Evolutionary conservation across 2,329 filamentous ascomycete genomes (phyloP).

Genomic region (Nigrospora osmanthi): DNA sequence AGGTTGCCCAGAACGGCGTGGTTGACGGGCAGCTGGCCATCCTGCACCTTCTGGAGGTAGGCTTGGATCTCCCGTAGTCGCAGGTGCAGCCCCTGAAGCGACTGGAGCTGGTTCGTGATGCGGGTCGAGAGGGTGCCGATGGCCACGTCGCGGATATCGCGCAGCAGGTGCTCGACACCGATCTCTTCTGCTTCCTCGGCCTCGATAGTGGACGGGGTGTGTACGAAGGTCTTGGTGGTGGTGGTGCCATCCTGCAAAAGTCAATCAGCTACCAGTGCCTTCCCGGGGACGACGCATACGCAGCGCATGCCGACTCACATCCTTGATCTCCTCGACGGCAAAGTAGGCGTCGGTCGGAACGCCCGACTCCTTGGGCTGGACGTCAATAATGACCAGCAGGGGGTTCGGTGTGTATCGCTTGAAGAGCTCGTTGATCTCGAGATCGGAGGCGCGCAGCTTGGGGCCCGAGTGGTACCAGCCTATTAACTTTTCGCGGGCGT

Average conservation of each 20-base stretch:
- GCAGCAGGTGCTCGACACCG: slow-evolving; percentile 92
- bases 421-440: slow-evolving; percentile 99
- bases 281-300: not conserved
- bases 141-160: slow-evolving; percentile 96
- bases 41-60: slow-evolving; percentile 93
- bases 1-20: slow-evolving; percentile 95
- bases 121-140: slow-evolving; percentile 94
- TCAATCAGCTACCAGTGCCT: slow-evolving; percentile 3
- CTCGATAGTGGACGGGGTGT: slow-evolving; percentile 97
- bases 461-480: slow-evolving; percentile 99
- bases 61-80: slow-evolving; percentile 90
- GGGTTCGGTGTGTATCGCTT: slow-evolving; percentile 98
- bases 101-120: slow-evolving; percentile 96
- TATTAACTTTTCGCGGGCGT: slow-evolving; percentile 96
- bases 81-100: slow-evolving; percentile 89
- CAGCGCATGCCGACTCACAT: slow-evolving; percentile 52
- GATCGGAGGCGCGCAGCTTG: slow-evolving; percentile 90
- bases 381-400: slow-evolving; percentile 93
- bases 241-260: slow-evolving; percentile 79
- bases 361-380: slow-evolving; percentile 95
- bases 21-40: slow-evolving; percentile 88
- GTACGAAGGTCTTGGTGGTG: slow-evolving; percentile 93
- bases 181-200: slow-evolving; percentile 99
- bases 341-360: slow-evolving; percentile 99
- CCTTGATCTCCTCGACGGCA: slow-evolving; percentile 98